These are phyloP conservation scores for Pulveroboletus sp. DNA, from an alignment of 768 basidiomycete genomes.

Conservation along the genomic window DNA sequence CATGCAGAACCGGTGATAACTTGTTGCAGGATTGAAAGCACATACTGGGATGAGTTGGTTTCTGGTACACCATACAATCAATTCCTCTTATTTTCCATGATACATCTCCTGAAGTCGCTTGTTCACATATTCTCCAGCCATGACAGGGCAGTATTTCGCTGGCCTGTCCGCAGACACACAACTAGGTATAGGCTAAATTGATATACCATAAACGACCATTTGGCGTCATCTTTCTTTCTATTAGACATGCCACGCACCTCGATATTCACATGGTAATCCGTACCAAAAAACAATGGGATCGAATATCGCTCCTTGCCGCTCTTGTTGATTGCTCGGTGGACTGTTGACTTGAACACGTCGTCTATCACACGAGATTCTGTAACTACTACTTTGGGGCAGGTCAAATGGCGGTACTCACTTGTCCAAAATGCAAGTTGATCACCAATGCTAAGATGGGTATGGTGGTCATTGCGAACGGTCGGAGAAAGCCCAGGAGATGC, in stretches of 20 bases:
- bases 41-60: too few species aligned
- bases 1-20: too few species aligned
- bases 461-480: slow-evolving; percentile 30
- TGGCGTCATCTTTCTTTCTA: too few species aligned
- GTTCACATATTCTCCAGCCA: slow-evolving; percentile 83
- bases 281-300: slow-evolving; percentile 89
- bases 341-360: slow-evolving; percentile 86
- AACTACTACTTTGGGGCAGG: neutral
- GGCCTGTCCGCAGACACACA: slow-evolving; percentile 56
- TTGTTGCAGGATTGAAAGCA: too few species aligned
- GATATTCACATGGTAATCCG: slow-evolving; percentile 79
- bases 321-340: slow-evolving; percentile 82
- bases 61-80: too few species aligned
- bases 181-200: slow-evolving; percentile 39
- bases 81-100: slow-evolving; percentile 7
- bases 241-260: slow-evolving; percentile 49
- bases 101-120: slow-evolving; percentile 56
- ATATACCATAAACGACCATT: neutral
- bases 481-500: neutral
- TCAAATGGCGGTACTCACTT: slow-evolving; percentile 51
- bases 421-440: slow-evolving; percentile 91
- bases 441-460: slow-evolving; percentile 53
- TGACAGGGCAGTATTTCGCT: slow-evolving; percentile 65
- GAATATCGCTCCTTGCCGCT: slow-evolving; percentile 73
- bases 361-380: slow-evolving; percentile 41